These are phyloP conservation scores for Aspergillus novoparasiticus DNA, from an alignment of 2,329 filamentous ascomycete genomes.

Conservation along the genomic window DNA sequence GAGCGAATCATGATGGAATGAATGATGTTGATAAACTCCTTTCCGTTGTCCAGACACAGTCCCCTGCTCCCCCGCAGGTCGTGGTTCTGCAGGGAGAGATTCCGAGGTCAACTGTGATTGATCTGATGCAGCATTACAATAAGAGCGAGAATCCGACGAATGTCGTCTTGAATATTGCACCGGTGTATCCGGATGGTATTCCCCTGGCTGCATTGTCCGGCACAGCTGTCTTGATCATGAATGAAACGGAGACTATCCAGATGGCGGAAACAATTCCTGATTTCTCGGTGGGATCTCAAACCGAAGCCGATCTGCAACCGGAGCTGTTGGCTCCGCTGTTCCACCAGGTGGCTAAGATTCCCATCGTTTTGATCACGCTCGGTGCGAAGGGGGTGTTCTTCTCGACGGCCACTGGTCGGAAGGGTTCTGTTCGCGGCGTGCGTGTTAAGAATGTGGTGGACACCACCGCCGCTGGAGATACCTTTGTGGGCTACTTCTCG, in stretches of 20 bases:
- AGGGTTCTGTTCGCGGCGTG: constrained; percentile 55
- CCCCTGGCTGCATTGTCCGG: constrained; percentile 66
- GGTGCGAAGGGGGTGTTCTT: constrained; percentile 75
- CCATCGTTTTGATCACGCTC: constrained; percentile 80
- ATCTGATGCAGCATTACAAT: constrained; percentile 51
- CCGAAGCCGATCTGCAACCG: constrained; percentile 42
- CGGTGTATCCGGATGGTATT: constrained; percentile 72
- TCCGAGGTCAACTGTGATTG: constrained; percentile 66
- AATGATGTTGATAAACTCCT: constrained; percentile 42
- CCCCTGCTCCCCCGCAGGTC: constrained; percentile 57
- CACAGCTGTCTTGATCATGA: constrained; percentile 80
- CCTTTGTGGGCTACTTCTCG: constrained; percentile 69
- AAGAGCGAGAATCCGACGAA: constrained; percentile 39
- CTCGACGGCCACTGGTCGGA: constrained; percentile 51
- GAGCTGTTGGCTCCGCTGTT: constrained; percentile 64
- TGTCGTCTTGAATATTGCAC: constrained; percentile 84
- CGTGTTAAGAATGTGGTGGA: constrained; percentile 77
- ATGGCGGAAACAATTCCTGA: constrained; percentile 57
- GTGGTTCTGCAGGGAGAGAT: constrained; percentile 78
- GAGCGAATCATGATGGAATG: constrained; percentile 63
- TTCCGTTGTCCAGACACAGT: constrained; percentile 24
- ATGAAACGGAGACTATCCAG: constrained; percentile 83
- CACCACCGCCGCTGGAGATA: constrained; percentile 92
- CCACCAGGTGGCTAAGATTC: constrained; percentile 64
- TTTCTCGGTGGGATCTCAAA: neutral